Percentiles rank a stretch among this genome's conserved stretches.
Conservation (phyloP, 805 yeast genomes). For the Suhomyces sp. region DNA sequence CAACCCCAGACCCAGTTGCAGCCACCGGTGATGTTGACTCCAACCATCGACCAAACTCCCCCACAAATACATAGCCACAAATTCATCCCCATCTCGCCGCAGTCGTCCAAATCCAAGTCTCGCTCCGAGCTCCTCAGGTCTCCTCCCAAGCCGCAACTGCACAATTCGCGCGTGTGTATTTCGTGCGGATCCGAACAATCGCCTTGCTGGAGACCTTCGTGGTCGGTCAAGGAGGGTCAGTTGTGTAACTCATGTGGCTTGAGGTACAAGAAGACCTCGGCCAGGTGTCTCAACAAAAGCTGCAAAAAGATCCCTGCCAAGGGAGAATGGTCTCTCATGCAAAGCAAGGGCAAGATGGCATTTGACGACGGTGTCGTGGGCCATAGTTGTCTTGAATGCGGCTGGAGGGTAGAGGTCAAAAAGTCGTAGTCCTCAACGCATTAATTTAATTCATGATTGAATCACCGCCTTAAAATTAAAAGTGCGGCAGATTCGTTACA, state of each 20-base stretch:
- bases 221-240: constrained; percentile 91
- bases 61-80: constrained; percentile 11
- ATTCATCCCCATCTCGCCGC: constrained; percentile 43
- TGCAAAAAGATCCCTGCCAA: constrained; percentile 94
- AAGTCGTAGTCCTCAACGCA: constrained; percentile 7
- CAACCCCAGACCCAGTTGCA: neutral
- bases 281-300: constrained; percentile 70
- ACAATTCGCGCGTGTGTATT: constrained; percentile 61
- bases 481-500: neutral
- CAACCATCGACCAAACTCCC: neutral
- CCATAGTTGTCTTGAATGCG: constrained; percentile 43
- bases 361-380: constrained; percentile 42
- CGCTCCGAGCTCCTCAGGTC: constrained; percentile 31
- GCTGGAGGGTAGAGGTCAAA: constrained; percentile 40
- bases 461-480: neutral
- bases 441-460: neutral
- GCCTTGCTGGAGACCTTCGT: constrained; percentile 98
- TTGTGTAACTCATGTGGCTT: constrained; percentile 95
- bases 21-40: constrained; percentile 1
- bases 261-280: constrained; percentile 90
- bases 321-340: constrained; percentile 91
- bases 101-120: constrained; percentile 30
- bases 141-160: constrained; percentile 26
- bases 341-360: constrained; percentile 53
- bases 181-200: constrained; percentile 89